A percentile compares a stretch with the other conserved stretches of the same genome.
Evolutionary conservation across 1,284 basidiomycete species (phyloP).

Genomic region (Melampsora abietis-canadensis): DNA sequence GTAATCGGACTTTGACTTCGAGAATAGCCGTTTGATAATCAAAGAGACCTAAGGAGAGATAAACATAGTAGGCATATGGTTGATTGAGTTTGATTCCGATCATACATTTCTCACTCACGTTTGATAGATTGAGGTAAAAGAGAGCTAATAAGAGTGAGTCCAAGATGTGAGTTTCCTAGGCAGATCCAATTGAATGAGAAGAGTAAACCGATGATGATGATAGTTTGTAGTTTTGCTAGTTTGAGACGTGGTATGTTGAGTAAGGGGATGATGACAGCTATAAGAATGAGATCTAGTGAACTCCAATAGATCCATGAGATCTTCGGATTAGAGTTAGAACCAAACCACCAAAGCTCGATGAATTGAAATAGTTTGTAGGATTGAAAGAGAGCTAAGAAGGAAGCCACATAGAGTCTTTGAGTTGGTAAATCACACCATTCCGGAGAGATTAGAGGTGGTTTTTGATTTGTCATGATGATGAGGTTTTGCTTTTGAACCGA

Average conservation of each 20-base stretch:
- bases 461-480: not conserved
- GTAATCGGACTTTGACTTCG: conserved; percentile 45
- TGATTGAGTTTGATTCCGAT: not conserved
- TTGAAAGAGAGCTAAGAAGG: conserved; percentile 43
- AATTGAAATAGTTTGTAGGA: conserved; percentile 47
- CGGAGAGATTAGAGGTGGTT: conserved; percentile 41
- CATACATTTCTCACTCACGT: conserved; percentile 33
- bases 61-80: not conserved
- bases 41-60: conserved; percentile 23
- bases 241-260: conserved; percentile 46
- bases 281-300: conserved; percentile 42
- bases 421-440: conserved; percentile 45
- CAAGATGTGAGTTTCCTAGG: conserved; percentile 45
- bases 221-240: conserved; percentile 18
- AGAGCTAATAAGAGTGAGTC: conserved; percentile 18
- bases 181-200: conserved; percentile 44
- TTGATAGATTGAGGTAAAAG: conserved; percentile 43
- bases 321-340: conserved; percentile 20
- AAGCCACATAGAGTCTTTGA: conserved; percentile 46
- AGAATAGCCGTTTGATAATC: conserved; percentile 47
- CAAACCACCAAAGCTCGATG: conserved; percentile 44
- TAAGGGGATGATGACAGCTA: conserved; percentile 44
- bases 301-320: conserved; percentile 46
- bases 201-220: conserved; percentile 31
- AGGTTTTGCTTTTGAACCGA: not conserved